Percentiles rank a stretch among this genome's conserved stretches.
Conservation (phyloP, 2,329 filamentous ascomycete genomes). For the Trichoderma cornu-damae region DNA sequence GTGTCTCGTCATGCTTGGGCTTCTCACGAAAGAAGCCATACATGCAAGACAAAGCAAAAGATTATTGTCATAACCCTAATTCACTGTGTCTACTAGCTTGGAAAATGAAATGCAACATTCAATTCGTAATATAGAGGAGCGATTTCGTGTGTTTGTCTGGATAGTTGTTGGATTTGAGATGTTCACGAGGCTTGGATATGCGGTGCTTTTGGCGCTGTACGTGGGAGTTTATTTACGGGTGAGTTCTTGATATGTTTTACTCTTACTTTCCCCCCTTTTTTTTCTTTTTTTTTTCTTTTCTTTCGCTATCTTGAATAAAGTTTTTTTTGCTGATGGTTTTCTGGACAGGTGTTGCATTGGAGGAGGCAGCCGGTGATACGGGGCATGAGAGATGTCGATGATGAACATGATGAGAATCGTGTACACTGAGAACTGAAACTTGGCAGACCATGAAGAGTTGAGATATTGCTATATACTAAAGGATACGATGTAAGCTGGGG, state of each 20-base stretch:
- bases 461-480: neutral
- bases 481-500: neutral
- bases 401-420: neutral
- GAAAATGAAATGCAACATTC: neutral
- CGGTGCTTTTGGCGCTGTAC: slow-evolving; percentile 13
- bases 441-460: neutral
- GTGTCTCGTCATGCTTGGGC: neutral
- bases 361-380: neutral
- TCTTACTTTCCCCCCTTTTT: too few relatives aligned
- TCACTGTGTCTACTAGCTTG: neutral
- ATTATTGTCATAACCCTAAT: neutral
- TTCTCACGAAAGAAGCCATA: neutral
- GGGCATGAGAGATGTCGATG: neutral
- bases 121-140: neutral
- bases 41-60: too few relatives aligned
- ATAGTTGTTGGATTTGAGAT: neutral
- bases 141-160: neutral
- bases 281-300: too few relatives aligned
- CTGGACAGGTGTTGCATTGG: neutral
- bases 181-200: slow-evolving; percentile 4
- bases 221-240: slow-evolving; percentile 10
- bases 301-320: neutral
- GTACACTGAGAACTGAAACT: neutral
- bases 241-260: neutral
- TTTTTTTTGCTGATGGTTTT: neutral